Conservation (phyloP, 2,329 filamentous ascomycete species). For the Sclerotiophoma versabilis region DNA sequence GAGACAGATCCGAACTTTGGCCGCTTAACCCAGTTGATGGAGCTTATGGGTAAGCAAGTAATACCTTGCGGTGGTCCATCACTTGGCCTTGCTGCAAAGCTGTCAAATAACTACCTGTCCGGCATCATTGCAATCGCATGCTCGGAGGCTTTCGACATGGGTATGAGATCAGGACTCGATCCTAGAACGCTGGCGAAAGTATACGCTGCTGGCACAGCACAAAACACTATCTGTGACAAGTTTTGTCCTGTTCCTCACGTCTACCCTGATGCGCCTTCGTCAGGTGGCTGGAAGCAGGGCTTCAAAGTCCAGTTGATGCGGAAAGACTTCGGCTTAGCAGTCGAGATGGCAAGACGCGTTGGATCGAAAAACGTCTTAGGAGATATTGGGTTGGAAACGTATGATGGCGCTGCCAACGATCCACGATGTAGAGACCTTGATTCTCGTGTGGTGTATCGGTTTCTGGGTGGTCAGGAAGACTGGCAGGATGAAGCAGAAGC, state of each 20-base stretch:
- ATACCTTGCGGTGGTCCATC: conserved; percentile 64
- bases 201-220: conserved; percentile 60
- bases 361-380: conserved; percentile 61
- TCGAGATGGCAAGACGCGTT: conserved; percentile 62
- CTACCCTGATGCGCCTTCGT: conserved; percentile 56
- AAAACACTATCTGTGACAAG: conserved; percentile 60
- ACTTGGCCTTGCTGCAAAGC: conserved; percentile 64
- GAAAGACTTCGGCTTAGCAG: conserved; percentile 64
- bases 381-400: conserved; percentile 58
- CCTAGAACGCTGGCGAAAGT: conserved; percentile 61
- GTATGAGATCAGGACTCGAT: conserved; percentile 64
- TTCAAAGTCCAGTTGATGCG: conserved; percentile 68
- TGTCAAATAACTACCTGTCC: conserved; percentile 68
- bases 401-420: conserved; percentile 61
- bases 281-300: conserved; percentile 60
- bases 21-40: conserved; percentile 54
- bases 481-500: conserved; percentile 48
- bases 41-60: conserved; percentile 61
- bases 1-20: conserved; percentile 55
- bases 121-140: conserved; percentile 66
- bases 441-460: conserved; percentile 65
- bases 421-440: conserved; percentile 61
- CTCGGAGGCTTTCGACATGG: conserved; percentile 67
- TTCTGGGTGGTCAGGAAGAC: conserved; percentile 61
- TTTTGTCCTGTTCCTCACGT: conserved; percentile 62